Evolutionary conservation across 2,329 filamentous ascomycete genomes (phyloP), one percentile per base, ranked within the genome.

Genomic region (Clonostachys rosea): DNA sequence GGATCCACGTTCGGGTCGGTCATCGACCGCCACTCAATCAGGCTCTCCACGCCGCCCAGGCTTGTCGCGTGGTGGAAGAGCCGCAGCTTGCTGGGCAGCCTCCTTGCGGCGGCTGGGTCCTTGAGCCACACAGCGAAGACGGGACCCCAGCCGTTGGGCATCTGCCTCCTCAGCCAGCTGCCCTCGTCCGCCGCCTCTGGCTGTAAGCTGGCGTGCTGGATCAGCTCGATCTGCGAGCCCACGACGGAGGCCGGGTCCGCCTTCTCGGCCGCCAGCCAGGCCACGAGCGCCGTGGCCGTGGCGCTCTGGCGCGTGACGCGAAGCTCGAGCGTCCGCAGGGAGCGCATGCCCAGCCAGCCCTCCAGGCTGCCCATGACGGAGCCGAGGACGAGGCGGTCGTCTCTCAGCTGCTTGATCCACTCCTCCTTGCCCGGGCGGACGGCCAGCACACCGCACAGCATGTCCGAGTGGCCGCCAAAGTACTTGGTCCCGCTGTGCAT

Each of bases 401-500:
- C 61, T 42, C 75, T 69, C 58, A 97, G 68, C 18, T 67, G 71
- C 33, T 63, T 61, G n/a, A 81, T 64, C 86, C 86, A 88, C 5
- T 73, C 73, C 44, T 75, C 57, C 42, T 67, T 67, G 36, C 65
- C 65, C 14, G 78, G 77, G 44, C 78, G 72, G 6, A 91, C 79
- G 0, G 83, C 81, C 30, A 99, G 70, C 16, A 95, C 86, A 18
- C 94, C 94, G 61, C 89, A 95, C 6, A 97, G 80, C 77, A 97
- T 78, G 68, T 99, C 94, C 54, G 86, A 92, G 69, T 99, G 94
- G 0, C 94, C 94, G 17, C 94, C 94, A 55, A 99, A 82, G 68
- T 97, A 99, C 75, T 97, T 99, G 16, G 91, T 96, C 5, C 91
- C 94, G 45, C 81, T 87, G 68, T 99, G 94, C 89, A 97, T 87